These are phyloP conservation scores for Arthrobotrys musiformis DNA, from an alignment of 2,329 filamentous ascomycete genomes.

Conservation along the genomic window DNA sequence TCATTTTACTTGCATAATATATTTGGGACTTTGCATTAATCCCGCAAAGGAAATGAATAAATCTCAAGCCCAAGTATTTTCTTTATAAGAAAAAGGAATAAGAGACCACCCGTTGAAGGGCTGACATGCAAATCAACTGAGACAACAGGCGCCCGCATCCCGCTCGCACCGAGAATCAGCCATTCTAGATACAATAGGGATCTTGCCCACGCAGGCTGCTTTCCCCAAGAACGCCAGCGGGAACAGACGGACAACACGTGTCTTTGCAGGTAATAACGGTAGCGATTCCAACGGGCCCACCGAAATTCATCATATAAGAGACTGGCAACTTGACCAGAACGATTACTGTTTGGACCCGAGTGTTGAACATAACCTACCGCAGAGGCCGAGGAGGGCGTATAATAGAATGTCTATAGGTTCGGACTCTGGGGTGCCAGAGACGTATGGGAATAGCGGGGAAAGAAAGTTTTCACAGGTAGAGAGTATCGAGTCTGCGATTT, in stretches of 20 bases:
- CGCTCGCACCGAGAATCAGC: conserved; percentile 40
- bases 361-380: conserved; percentile 43
- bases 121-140: conserved; percentile 8
- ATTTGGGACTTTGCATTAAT: background rate
- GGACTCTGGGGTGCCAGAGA: conserved; percentile 17
- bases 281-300: background rate
- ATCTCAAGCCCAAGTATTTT: too few relatives aligned
- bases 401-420: conserved; percentile 28
- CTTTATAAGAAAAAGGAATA: background rate
- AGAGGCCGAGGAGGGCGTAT: conserved; percentile 22
- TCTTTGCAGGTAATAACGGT: conserved; percentile 21
- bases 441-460: background rate
- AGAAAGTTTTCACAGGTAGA: conserved; percentile 42
- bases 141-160: conserved; percentile 24
- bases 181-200: conserved; percentile 47
- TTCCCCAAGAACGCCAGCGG: conserved; percentile 32
- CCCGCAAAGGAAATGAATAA: background rate
- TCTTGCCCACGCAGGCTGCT: conserved; percentile 35
- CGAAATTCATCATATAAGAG: conserved; percentile 52
- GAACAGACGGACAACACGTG: conserved; percentile 30
- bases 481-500: conserved; percentile 33
- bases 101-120: background rate
- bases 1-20: conserved; percentile 21
- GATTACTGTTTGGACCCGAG: conserved; percentile 45
- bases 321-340: conserved; percentile 52